These are phyloP conservation scores for Claviceps sp. DNA, from an alignment of 2,329 filamentous ascomycete species.

Conservation along the genomic window DNA sequence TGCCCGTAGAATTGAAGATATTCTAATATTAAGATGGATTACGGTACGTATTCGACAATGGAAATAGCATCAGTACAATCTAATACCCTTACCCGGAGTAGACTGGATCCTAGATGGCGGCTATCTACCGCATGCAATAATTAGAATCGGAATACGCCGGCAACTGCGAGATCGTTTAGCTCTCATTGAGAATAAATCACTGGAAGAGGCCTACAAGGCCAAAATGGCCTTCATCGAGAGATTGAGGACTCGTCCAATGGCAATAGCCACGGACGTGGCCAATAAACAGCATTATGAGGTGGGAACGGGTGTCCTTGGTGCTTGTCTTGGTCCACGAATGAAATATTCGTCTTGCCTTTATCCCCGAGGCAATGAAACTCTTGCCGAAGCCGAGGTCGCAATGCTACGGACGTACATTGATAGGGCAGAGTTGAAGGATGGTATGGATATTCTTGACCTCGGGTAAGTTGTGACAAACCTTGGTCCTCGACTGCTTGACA, in stretches of 20 bases:
- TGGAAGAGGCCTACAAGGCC: slow-evolving; percentile 37
- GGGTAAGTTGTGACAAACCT: slow-evolving; percentile 29
- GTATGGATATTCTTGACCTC: slow-evolving; percentile 48
- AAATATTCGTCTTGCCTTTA: slow-evolving; percentile 61
- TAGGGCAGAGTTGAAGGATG: slow-evolving; percentile 44
- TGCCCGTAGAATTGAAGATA: neutral
- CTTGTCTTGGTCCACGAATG: slow-evolving; percentile 53
- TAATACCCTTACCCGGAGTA: slow-evolving; percentile 7
- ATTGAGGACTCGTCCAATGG: slow-evolving; percentile 48
- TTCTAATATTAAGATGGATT: neutral
- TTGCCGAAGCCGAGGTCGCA: slow-evolving; percentile 50
- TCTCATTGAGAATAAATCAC: slow-evolving; percentile 38
- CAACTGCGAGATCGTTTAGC: slow-evolving; percentile 48
- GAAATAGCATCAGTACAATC: neutral
- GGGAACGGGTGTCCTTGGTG: slow-evolving; percentile 47
- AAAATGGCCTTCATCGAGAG: slow-evolving; percentile 52
- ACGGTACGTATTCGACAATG: neutral
- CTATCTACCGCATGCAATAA: slow-evolving; percentile 48
- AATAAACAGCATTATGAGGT: slow-evolving; percentile 65
- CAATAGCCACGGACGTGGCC: slow-evolving; percentile 51
- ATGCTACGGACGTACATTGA: slow-evolving; percentile 53
- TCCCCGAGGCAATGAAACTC: slow-evolving; percentile 45
- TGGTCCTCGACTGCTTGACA: neutral
- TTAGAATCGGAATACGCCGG: slow-evolving; percentile 52
- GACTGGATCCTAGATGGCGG: slow-evolving; percentile 51